Base-by-base conservation (phyloP, 257 asterid species). In the Przewalskia tangutica region DNA sequence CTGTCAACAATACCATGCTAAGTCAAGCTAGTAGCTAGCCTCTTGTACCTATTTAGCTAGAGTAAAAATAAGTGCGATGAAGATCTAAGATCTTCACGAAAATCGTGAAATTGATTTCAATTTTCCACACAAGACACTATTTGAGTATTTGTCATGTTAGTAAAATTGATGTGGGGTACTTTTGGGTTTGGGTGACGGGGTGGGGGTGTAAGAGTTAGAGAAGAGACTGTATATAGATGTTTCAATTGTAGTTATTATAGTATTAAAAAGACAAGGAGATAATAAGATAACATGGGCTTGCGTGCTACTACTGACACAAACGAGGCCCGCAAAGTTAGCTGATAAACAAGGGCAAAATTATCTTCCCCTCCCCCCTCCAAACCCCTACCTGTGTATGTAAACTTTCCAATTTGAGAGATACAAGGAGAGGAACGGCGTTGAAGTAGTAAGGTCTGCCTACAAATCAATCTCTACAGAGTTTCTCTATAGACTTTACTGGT, bases 241-340 rank as follows among this genome's bases (percentile, higher is more conserved):
- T 40, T n/a, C 34, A 0, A n/a, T 67, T 18, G 51, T 20, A 23
- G 54, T 48, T 73, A 48, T 27, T 27, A 27, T 27, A 27, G 32
- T 59, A 54, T 59, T 64, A 53, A 80, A 75, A 64, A 23, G 84
- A 13, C 32, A 34, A 71, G 51, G 78, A 67, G 84, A 83, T 78
- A 85, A 81, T 63, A 83, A 34, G 90, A 82, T 82, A 84, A 88
- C 90, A 70, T 88, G 90, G 89, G 85, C 88, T 85, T 84, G 90
- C 85, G 86, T 82, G 86, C 86, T 82, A 1, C 20, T 18, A 59
- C 85, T 75, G 86, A 84, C 86, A 81, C 87, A 82, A 77, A 73
- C 51, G 82, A 83, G 87, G 83, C 89, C 88, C 89, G 75, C 87
- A 83, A 81, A 81, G 88, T 85, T 83, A 76, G 86, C 44, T 82